These are phyloP conservation scores for Trichoderma virens DNA, from an alignment of 495 filamentous ascomycete genomes.

Conservation along the genomic window DNA sequence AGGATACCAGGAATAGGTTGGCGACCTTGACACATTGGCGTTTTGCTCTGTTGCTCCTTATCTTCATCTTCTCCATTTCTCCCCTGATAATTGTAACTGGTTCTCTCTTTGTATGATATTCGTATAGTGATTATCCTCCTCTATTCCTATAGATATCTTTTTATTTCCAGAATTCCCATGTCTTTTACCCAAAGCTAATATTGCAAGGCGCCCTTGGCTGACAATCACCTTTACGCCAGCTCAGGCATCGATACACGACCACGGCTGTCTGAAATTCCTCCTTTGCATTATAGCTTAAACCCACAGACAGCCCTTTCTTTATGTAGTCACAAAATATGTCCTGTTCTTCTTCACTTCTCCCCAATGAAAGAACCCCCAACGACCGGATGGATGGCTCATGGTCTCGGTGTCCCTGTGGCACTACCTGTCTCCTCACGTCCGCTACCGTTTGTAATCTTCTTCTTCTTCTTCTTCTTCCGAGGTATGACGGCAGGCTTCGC, in stretches of 20 bases:
- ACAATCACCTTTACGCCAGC: not conserved
- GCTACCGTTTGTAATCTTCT: conserved; percentile 40
- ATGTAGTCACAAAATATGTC: not conserved
- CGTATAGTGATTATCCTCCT: not conserved
- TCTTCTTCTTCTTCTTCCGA: conserved; percentile 62
- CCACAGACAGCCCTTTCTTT: not conserved
- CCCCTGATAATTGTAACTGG: not conserved
- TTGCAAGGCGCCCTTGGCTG: not conserved
- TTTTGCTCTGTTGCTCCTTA: not conserved
- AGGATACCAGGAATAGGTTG: no score
- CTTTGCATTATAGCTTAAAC: not conserved
- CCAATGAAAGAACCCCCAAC: not conserved
- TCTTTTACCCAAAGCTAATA: not conserved
- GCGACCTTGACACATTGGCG: no score
- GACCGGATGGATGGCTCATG: not conserved
- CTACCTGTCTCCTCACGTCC: conserved; percentile 34
- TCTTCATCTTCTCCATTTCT: not conserved
- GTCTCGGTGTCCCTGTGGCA: conserved; percentile 29
- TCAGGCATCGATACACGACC: not conserved
- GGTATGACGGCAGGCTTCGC: conserved; percentile 67
- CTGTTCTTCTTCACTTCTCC: not conserved
- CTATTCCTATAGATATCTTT: conserved; percentile 3
- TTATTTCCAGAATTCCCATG: not conserved
- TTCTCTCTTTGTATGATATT: not conserved
- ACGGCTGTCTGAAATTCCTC: not conserved